phyloP scores from a whole-genome alignment of 2,329 filamentous ascomycete species.

The Stemphylium beticola region DNA sequence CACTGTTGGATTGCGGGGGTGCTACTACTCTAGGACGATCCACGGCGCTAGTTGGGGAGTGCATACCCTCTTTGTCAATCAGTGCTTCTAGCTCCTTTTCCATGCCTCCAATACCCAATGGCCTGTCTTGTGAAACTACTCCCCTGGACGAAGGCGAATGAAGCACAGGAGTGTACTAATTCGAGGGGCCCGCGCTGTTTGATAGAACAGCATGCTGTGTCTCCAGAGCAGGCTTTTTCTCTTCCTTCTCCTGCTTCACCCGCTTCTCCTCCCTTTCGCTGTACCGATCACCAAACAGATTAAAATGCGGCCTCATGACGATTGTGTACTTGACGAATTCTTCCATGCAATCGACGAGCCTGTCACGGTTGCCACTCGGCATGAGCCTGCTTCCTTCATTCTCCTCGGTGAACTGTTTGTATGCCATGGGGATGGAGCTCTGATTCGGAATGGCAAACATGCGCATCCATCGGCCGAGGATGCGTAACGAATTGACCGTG shows the following conservation, averaged over 20 bases:
- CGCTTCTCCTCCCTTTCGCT: constrained; percentile 62
- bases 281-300: constrained; percentile 66
- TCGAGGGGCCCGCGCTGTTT: too few relatives aligned
- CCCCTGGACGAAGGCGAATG: too few relatives aligned
- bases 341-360: constrained; percentile 71
- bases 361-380: constrained; percentile 62
- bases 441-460: constrained; percentile 74
- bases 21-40: too few relatives aligned
- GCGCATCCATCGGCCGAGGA: constrained; percentile 72
- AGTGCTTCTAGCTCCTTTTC: too few relatives aligned
- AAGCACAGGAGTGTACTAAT: too few relatives aligned
- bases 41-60: too few relatives aligned
- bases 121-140: too few relatives aligned
- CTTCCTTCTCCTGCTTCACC: constrained; percentile 27
- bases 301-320: constrained; percentile 67
- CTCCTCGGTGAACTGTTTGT: constrained; percentile 63
- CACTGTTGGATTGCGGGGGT: too few relatives aligned
- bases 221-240: not conserved
- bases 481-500: constrained; percentile 68
- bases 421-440: constrained; percentile 67
- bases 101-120: too few relatives aligned
- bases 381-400: constrained; percentile 59
- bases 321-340: constrained; percentile 74
- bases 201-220: too few relatives aligned
- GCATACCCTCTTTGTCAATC: too few relatives aligned